Evolutionary conservation across 2,329 filamentous ascomycete species (phyloP), one percentile per base, ranked within the genome.

Genomic region (Aspergillus sp.): DNA sequence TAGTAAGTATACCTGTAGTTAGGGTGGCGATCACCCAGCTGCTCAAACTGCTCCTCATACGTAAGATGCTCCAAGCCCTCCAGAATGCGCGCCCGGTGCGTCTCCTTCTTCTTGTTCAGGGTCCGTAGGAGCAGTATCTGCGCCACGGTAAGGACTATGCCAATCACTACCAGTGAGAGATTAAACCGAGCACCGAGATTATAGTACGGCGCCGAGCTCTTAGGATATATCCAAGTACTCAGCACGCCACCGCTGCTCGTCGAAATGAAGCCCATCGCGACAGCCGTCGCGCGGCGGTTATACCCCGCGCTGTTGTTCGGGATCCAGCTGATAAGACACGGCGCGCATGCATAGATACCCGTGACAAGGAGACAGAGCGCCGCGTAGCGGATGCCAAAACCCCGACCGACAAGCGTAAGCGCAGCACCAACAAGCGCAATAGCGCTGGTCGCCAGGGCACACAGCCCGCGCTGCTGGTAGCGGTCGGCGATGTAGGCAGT

Each of bases 401-500:
- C 47, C 7, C 49, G 47, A 0, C 51, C 47, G 6, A 24, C 41
- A 14, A 58, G 35, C 8, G 38, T 47, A 41, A 58, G 19, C 4
- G 41, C 42, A 8, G 51, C 54, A 14, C 57, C 60, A 26, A 60
- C 44, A 0, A 57, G 48, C 4, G 55, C 58, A 16, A 60, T 53
- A 8, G 35, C 42, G 6, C 45, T 49, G 1, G 60, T 63, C 6
- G 47, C 41, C 19, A 63, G 53, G 33, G 65, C 60, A 42, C 62
- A 63, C 10, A 62, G 32, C 4, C 63, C 67, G 20, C 68, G 64
- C 51, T 58, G 59, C 24, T 64, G 54, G 20, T 62, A 61, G 19
- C 50, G 57, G 43, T 70, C 67, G 13, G 67, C 63, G 35, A 67
- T 19, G 52, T 57, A 64, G 2, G 64, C 65, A 11, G 65, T 55